These are phyloP conservation scores for Brettanomyces anomalus DNA, from an alignment of 805 yeast species.

Conservation along the genomic window DNA sequence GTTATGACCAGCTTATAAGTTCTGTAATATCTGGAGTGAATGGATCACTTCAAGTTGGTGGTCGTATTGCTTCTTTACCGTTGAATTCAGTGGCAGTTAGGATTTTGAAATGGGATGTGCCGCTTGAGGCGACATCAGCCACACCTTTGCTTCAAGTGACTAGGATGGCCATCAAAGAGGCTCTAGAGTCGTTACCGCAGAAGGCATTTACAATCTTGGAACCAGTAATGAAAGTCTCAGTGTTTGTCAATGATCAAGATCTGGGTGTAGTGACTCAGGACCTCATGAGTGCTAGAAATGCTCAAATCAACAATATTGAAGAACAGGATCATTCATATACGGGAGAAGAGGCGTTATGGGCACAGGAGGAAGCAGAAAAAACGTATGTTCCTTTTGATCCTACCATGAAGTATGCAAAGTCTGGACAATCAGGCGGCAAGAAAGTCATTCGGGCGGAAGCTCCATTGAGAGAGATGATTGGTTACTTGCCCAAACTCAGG, in stretches of 20 bases:
- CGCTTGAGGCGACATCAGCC: conserved; percentile 35
- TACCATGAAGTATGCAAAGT: conserved; percentile 35
- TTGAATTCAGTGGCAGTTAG: conserved; percentile 53
- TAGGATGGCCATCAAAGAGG: conserved; percentile 34
- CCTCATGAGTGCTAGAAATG: conserved; percentile 68
- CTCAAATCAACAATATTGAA: conserved; percentile 61
- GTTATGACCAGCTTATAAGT: conserved; percentile 43
- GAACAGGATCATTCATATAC: conserved; percentile 37
- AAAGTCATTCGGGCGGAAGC: conserved; percentile 69
- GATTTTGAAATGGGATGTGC: conserved; percentile 43
- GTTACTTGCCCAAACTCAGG: conserved; percentile 69
- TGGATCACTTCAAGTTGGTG: conserved; percentile 61
- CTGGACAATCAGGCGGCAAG: conserved; percentile 23
- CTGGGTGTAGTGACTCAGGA: conserved; percentile 83
- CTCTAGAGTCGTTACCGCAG: conserved; percentile 23
- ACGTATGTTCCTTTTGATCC: conserved; percentile 73
- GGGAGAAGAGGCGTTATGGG: conserved; percentile 34
- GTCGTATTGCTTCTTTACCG: conserved; percentile 46
- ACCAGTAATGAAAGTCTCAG: conserved; percentile 75
- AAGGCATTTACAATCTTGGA: conserved; percentile 54
- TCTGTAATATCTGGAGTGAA: conserved; percentile 48
- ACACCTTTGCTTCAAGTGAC: conserved; percentile 36
- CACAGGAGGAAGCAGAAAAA: conserved; percentile 45
- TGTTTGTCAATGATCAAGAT: conserved; percentile 59
- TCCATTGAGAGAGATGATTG: conserved; percentile 85